Percentiles rank a stretch among this genome's conserved stretches.
Conservation (phyloP, 2,329 filamentous ascomycete genomes). For the Magnaporthiopsis poae region DNA sequence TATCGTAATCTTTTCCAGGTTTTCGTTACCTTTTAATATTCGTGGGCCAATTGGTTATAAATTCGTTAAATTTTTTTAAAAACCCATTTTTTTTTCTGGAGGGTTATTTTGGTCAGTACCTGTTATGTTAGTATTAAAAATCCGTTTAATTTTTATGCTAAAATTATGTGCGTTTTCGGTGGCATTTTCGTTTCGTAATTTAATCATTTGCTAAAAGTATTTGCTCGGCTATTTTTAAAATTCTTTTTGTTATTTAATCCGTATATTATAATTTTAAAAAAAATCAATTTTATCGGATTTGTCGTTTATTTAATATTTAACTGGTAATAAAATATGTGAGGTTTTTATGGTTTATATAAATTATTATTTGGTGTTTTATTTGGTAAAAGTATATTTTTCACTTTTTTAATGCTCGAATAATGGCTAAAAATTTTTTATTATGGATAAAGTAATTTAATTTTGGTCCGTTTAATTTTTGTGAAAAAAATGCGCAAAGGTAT, state of each 20-base stretch:
- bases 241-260: conserved; percentile 1
- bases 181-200: conserved; percentile 17
- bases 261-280: conserved; percentile 12
- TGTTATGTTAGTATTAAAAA: not conserved
- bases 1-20: too few species aligned
- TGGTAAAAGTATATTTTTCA: not conserved
- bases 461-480: not conserved
- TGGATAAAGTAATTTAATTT: conserved; percentile 19
- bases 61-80: too few species aligned
- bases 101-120: too few species aligned
- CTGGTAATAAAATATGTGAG: conserved; percentile 19
- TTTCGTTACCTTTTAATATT: too few species aligned
- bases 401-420: conserved; percentile 3
- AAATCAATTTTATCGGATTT: conserved; percentile 19
- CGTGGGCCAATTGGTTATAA: too few species aligned
- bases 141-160: conserved; percentile 16
- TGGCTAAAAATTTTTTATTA: conserved; percentile 14
- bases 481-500: not conserved
- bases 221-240: conserved; percentile 12
- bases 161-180: conserved; percentile 15
- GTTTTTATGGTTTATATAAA: conserved; percentile 20
- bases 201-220: conserved; percentile 17
- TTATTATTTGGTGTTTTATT: conserved; percentile 16
- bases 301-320: conserved; percentile 17
- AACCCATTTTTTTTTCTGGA: too few species aligned